A percentile compares a stretch with the other conserved stretches of the same genome.
phyloP scores from a whole-genome alignment of 139 green algal genomes.

The Raphidocelis subcapitata region DNA sequence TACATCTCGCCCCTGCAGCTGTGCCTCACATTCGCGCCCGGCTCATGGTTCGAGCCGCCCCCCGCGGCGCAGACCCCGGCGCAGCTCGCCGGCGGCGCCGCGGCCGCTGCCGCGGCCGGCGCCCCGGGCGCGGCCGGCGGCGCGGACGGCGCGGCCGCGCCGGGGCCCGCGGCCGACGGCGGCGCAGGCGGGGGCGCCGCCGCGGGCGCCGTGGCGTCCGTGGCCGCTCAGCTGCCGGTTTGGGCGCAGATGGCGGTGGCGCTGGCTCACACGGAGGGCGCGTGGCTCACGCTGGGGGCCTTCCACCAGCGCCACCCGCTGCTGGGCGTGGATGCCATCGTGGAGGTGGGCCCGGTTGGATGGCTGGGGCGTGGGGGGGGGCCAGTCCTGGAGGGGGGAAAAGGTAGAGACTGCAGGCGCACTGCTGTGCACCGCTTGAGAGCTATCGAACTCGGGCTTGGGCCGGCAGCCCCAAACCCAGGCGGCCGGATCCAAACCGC shows the following conservation, averaged over 20 bases:
- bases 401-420: too few relatives aligned
- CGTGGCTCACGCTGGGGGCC: slow-evolving; percentile 54
- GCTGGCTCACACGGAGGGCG: slow-evolving; percentile 76
- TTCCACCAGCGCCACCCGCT: slow-evolving; percentile 61
- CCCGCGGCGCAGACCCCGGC: slow-evolving; percentile 6
- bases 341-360: slow-evolving; percentile 52
- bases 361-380: too few relatives aligned
- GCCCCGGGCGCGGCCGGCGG: not conserved
- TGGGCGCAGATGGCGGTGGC: slow-evolving; percentile 48
- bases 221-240: slow-evolving; percentile 1
- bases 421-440: too few relatives aligned
- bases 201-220: not conserved
- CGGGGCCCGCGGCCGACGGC: not conserved
- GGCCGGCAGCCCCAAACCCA: too few relatives aligned
- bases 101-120: slow-evolving; percentile 25
- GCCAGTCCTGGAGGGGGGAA: too few relatives aligned
- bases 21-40: slow-evolving; percentile 63
- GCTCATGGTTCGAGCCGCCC: slow-evolving; percentile 34
- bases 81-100: too few relatives aligned
- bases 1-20: slow-evolving; percentile 50
- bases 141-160: not conserved
- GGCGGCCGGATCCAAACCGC: too few relatives aligned
- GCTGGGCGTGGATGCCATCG: slow-evolving; percentile 54
- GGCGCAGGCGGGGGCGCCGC: not conserved
- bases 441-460: too few relatives aligned